phyloP scores from a whole-genome alignment of 2,329 filamentous ascomycete genomes.

The Talaromyces atroroseus region DNA sequence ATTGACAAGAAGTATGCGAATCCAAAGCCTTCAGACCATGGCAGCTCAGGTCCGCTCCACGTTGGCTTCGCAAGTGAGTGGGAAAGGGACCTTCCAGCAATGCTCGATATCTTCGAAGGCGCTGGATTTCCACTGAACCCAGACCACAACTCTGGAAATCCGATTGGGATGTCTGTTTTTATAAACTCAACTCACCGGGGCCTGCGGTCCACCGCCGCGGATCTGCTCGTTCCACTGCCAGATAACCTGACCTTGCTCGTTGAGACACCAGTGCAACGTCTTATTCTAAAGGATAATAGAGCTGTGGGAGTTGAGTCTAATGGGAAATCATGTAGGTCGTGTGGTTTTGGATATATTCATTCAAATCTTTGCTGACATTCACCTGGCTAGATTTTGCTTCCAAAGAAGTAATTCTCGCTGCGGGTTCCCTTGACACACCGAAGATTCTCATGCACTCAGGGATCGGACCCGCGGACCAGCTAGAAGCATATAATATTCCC shows the following conservation, averaged over 20 bases:
- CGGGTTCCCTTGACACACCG: conserved; percentile 37
- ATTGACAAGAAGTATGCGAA: conserved; percentile 44
- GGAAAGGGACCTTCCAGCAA: conserved; percentile 44
- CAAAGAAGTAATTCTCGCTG: conserved; percentile 37
- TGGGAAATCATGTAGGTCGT: conserved; percentile 35
- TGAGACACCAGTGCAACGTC: conserved; percentile 42
- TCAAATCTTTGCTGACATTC: background rate
- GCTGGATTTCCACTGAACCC: conserved; percentile 47
- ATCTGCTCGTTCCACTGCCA: conserved; percentile 42
- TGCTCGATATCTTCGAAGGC: conserved; percentile 46
- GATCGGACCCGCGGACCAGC: conserved; percentile 41
- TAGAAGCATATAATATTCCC: conserved; percentile 38
- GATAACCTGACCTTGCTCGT: conserved; percentile 52
- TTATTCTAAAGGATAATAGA: conserved; percentile 45
- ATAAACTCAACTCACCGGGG: conserved; percentile 49
- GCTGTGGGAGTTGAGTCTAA: conserved; percentile 43
- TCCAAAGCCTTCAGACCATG: conserved; percentile 45
- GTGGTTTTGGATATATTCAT: background rate
- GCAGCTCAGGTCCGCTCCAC: conserved; percentile 44
- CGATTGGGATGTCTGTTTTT: conserved; percentile 49
- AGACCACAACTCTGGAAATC: conserved; percentile 56
- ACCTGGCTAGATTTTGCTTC: conserved; percentile 23
- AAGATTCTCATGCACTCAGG: conserved; percentile 46
- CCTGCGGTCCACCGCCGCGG: conserved; percentile 46
- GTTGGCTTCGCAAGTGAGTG: conserved; percentile 46